A percentile compares a stretch with the other conserved stretches of the same genome.
Evolutionary conservation across 1,284 basidiomycete genomes (phyloP).

Genomic region (Moesziomyces globuligerus): DNA sequence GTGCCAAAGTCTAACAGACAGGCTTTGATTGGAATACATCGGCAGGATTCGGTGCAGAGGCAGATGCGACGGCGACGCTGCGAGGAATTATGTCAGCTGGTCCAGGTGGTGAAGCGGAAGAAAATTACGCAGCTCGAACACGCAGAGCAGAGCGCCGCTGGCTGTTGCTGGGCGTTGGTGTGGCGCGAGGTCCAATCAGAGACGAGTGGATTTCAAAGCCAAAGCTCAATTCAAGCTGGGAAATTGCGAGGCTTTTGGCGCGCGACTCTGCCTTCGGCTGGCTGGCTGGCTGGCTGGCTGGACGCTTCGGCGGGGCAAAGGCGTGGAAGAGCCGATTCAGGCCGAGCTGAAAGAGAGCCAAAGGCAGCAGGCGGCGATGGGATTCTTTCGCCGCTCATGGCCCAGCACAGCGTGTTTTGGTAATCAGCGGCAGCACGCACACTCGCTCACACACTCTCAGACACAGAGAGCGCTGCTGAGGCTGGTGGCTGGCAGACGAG

Average conservation of each 20-base stretch:
- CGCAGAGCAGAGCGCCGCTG: not conserved
- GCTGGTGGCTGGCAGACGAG: not conserved
- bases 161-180: not conserved
- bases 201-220: conserved; percentile 7
- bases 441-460: too few species aligned
- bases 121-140: too few species aligned
- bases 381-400: too few species aligned
- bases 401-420: not conserved
- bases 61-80: too few species aligned
- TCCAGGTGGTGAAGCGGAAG: not conserved
- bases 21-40: too few species aligned
- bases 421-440: not conserved
- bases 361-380: too few species aligned
- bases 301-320: not conserved
- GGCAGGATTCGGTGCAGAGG: not conserved
- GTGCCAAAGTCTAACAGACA: not conserved
- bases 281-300: too few species aligned
- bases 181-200: conserved; percentile 2
- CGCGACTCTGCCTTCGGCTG: not conserved
- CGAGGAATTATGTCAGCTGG: not conserved
- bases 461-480: not conserved
- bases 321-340: not conserved
- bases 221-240: not conserved
- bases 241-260: not conserved
- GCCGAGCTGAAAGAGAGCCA: not conserved